These are phyloP conservation scores for Epichloe elymi DNA, from an alignment of 2,329 filamentous ascomycete genomes.

Conservation along the genomic window DNA sequence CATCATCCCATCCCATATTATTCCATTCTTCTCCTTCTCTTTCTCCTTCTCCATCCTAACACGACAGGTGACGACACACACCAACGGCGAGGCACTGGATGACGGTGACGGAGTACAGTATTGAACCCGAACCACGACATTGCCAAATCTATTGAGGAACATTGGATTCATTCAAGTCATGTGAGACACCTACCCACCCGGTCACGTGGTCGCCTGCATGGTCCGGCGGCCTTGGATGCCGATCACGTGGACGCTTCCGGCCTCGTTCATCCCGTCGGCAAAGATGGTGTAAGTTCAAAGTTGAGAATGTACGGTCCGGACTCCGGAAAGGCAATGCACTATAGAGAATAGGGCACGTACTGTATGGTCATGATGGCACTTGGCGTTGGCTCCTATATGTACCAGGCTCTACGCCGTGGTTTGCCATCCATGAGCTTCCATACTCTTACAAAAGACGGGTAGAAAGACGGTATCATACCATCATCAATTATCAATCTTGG, in stretches of 20 bases:
- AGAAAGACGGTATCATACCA: background rate
- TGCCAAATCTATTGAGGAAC: no score
- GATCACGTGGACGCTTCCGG: constrained; percentile 8
- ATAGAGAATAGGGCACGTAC: background rate
- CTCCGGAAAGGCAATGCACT: background rate
- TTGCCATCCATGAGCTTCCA: background rate
- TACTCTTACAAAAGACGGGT: background rate
- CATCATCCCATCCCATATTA: no score
- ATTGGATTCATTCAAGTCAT: background rate
- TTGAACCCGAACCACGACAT: no score
- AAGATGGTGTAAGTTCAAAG: background rate
- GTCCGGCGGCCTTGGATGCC: background rate
- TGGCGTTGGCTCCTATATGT: background rate
- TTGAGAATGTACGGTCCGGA: background rate
- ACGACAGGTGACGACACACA: no score
- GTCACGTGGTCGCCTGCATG: constrained; percentile 2
- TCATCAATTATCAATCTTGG: background rate
- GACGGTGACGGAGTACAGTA: no score
- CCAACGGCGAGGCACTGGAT: no score
- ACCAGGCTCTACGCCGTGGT: background rate
- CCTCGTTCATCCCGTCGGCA: background rate
- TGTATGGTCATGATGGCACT: background rate
- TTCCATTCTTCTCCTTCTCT: no score
- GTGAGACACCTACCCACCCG: background rate
- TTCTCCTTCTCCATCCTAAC: no score